Evolutionary conservation across 805 yeast genomes (phyloP).

Genomic region (Lipomyces mesembrius): DNA sequence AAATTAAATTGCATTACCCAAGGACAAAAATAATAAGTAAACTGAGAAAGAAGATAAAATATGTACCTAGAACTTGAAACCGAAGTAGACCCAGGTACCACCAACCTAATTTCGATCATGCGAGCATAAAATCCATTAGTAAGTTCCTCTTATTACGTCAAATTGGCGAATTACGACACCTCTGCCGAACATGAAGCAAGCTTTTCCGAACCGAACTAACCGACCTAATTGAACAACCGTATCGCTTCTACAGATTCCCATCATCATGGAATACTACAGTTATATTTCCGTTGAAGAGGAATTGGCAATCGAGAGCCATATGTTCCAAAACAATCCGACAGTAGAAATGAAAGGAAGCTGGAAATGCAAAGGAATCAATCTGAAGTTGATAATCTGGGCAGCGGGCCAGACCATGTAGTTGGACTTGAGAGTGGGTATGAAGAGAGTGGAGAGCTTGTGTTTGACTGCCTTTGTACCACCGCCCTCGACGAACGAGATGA

Average conservation of each 20-base stretch:
- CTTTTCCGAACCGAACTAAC: neutral
- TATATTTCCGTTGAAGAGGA: slow-evolving; percentile 45
- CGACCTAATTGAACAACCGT: neutral
- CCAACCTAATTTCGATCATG: neutral
- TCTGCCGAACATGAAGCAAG: neutral
- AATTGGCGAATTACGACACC: neutral
- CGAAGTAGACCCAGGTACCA: neutral
- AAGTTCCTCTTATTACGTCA: neutral
- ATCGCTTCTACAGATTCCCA: neutral
- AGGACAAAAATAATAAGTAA: neutral
- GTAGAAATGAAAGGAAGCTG: slow-evolving; percentile 92
- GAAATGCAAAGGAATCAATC: slow-evolving; percentile 71
- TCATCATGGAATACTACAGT: neutral
- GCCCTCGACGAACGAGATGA: slow-evolving; percentile 79
- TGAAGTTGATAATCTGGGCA: slow-evolving; percentile 79
- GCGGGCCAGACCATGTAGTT: slow-evolving; percentile 93
- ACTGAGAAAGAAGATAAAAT: neutral
- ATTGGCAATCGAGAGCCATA: slow-evolving; percentile 82
- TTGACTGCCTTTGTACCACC: slow-evolving; percentile 69
- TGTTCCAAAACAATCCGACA: slow-evolving; percentile 92
- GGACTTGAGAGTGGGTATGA: slow-evolving; percentile 62
- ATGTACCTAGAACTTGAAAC: neutral
- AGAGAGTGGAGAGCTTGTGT: slow-evolving; percentile 64
- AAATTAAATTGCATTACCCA: neutral
- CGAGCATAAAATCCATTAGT: neutral